Base-by-base conservation (phyloP, 2,329 filamentous ascomycete genomes). In the Fusarium illudens region DNA sequence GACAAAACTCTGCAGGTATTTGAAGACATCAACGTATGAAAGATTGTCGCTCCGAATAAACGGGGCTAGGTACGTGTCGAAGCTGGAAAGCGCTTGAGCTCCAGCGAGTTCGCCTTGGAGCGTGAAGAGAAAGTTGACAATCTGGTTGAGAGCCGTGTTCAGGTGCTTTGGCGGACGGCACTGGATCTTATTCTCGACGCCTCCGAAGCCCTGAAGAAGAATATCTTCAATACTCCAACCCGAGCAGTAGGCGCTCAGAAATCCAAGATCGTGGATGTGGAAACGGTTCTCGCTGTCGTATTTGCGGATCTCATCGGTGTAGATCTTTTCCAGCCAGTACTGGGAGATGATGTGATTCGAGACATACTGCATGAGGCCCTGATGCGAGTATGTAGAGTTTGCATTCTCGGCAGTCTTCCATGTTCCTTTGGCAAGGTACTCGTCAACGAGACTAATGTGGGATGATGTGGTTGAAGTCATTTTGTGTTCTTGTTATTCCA, bases 321-420 rank as follows among this genome's bases (percentile, higher is more conserved):
- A 73, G 9, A 73, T 29, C 17, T 70, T 73, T 10, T 72, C 68
- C 2, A 73, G 49, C 71, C 71, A 73, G 22, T 73, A 73, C 13
- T 73, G 68, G 0, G 71, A 64, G 7, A 73, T 73, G 36, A 73
- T 54, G 2, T 73, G 71, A 3, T 70, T 72, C 4, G 71, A 73
- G 17, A 73, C 60, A 39, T 73, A 73, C 36, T 73, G 71, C 68
- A 73, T 73, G 9, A 73, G 60, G 0, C 71, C 68, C 33, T 73
- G 71, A 37, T 73, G 68, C 0, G 71, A 73, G 48, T 73, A 73
- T 8, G 71, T 73, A 6, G 71, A 73, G 32, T 73, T 73, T 22
- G 71, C 71, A 27, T 73, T 73, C 13, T 73, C 71, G 0, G 71
- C 57, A 1, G 64, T 62, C 27, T 70, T 72, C 71, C 71, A 73